phyloP scores from a whole-genome alignment of 2,329 filamentous ascomycete species.

The Aspergillus nomiae region DNA sequence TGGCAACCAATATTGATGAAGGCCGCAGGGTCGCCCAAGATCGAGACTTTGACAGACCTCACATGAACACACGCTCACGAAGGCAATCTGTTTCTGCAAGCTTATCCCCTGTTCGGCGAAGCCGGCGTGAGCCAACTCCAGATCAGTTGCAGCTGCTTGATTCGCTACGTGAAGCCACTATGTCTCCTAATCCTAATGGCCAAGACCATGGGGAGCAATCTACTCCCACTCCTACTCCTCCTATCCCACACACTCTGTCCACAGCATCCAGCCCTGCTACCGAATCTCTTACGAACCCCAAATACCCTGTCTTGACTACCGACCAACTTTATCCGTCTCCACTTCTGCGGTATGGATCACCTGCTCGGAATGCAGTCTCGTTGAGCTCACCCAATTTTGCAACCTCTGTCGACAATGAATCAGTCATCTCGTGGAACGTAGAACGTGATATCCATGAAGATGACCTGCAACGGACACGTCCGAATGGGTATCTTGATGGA shows the following conservation, averaged over 20 bases:
- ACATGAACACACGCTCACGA: conserved; percentile 15
- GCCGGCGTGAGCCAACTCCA: conserved; percentile 36
- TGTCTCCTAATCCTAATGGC: conserved; percentile 18
- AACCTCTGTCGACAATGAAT: conserved; percentile 35
- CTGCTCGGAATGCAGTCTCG: conserved; percentile 11
- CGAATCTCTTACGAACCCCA: conserved; percentile 23
- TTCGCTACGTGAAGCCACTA: conserved; percentile 30
- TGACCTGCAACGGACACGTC: conserved; percentile 36
- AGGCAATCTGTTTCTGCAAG: conserved; percentile 16
- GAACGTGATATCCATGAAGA: conserved; percentile 41
- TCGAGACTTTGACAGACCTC: conserved; percentile 24
- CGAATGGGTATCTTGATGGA: conserved; percentile 24
- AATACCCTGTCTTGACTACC: conserved; percentile 19
- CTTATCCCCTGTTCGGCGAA: conserved; percentile 21
- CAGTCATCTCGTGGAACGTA: conserved; percentile 35
- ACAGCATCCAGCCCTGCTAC: conserved; percentile 32
- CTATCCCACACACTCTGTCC: conserved; percentile 35
- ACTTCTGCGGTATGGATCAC: conserved; percentile 22
- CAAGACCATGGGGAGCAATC: conserved; percentile 19
- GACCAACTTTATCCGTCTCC: conserved; percentile 33
- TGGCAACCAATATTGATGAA: conserved; percentile 38
- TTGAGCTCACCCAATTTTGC: conserved; percentile 24
- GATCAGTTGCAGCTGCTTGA: conserved; percentile 36
- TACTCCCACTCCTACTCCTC: conserved; percentile 38
- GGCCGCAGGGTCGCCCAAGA: conserved; percentile 27